Evolutionary conservation across 2,329 filamentous ascomycete genomes (phyloP).

Genomic region (Pseudogymnoascus sp.): DNA sequence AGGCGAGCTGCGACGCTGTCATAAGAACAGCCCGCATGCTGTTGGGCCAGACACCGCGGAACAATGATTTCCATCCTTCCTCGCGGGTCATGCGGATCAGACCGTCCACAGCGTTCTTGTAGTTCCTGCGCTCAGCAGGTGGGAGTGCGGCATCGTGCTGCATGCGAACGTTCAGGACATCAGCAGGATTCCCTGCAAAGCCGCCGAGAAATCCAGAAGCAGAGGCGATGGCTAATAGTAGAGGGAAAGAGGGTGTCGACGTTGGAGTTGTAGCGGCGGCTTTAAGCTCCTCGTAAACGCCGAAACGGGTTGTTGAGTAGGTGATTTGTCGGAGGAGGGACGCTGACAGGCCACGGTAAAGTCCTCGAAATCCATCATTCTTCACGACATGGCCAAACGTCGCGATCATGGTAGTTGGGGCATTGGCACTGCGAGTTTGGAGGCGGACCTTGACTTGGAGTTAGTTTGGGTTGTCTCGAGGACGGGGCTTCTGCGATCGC

Average conservation of each 20-base stretch:
- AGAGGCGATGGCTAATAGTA: conserved; percentile 75
- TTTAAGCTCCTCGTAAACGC: conserved; percentile 92
- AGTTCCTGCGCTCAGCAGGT: conserved; percentile 66
- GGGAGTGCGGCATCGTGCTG: conserved; percentile 83
- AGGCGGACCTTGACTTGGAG: conserved; percentile 58
- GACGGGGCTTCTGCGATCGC: conserved; percentile 24
- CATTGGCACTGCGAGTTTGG: conserved; percentile 71
- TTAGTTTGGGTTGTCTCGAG: background rate
- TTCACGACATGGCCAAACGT: conserved; percentile 77
- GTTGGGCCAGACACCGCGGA: conserved; percentile 80
- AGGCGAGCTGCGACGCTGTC: conserved; percentile 76
- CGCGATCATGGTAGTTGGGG: conserved; percentile 70
- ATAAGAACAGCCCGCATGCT: conserved; percentile 73
- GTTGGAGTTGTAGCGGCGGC: conserved; percentile 48
- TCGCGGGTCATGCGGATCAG: conserved; percentile 77
- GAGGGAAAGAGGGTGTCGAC: conserved; percentile 55
- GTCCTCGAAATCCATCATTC: conserved; percentile 64
- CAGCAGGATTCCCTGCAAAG: conserved; percentile 84
- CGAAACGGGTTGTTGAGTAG: conserved; percentile 94
- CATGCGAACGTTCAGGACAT: conserved; percentile 97
- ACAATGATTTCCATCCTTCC: conserved; percentile 68
- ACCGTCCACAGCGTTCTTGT: conserved; percentile 81
- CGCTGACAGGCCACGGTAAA: conserved; percentile 88
- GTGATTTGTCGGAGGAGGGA: conserved; percentile 89
- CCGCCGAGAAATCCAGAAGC: conserved; percentile 82